Evolutionary conservation across 169 alveolate genomes (phyloP).

Genomic region (Plasmodium relictum): DNA sequence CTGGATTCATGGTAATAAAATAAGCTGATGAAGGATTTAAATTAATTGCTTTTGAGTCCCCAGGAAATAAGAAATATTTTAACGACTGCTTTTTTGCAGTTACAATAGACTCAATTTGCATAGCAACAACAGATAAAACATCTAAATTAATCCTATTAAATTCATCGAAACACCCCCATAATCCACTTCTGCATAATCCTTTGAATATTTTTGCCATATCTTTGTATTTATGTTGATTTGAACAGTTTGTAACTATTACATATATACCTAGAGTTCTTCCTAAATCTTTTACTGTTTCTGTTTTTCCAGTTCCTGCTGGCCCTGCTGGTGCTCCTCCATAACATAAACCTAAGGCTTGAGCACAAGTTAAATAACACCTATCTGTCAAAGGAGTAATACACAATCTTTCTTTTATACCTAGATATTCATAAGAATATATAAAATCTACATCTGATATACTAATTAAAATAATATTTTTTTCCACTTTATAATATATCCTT

Average conservation of each 20-base stretch:
- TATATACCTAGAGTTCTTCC: constrained; percentile 97
- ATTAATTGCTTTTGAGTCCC: constrained; percentile 92
- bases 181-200: constrained; percentile 96
- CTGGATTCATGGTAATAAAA: constrained; percentile 99
- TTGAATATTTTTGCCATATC: constrained; percentile 97
- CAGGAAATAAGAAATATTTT: constrained; percentile 87
- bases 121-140: constrained; percentile 96
- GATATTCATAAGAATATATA: constrained; percentile 97
- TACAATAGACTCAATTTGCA: constrained; percentile 94
- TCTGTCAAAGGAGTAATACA: constrained; percentile 99
- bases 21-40: constrained; percentile 95
- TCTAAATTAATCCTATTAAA: constrained; percentile 97
- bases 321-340: constrained; percentile 99
- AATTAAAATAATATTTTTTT: constrained; percentile 88
- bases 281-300: constrained; percentile 99
- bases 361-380: constrained; percentile 96
- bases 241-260: constrained; percentile 98
- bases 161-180: constrained; percentile 99
- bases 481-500: constrained; percentile 94
- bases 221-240: constrained; percentile 96
- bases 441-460: constrained; percentile 95
- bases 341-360: constrained; percentile 96
- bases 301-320: constrained; percentile 99
- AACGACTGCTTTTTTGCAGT: constrained; percentile 90
- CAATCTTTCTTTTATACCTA: constrained; percentile 96